Evolutionary conservation across 2,329 filamentous ascomycete species (phyloP).

Genomic region (Hawksworthiomyces lignivorus): DNA sequence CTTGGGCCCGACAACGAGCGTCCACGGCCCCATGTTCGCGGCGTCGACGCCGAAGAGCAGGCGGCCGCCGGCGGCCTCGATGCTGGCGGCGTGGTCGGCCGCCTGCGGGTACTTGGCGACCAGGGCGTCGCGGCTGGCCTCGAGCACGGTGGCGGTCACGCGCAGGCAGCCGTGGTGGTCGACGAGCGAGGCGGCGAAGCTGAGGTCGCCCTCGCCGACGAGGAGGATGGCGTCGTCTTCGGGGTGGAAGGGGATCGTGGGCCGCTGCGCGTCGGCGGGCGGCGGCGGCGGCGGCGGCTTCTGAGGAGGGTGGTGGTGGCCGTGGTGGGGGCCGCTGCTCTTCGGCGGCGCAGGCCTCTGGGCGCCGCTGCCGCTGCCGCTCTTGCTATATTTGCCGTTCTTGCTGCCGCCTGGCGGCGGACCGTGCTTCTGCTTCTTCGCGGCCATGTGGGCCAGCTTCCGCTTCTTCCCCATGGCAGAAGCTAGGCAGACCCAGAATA

Average conservation of each 20-base stretch:
- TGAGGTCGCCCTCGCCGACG: slow-evolving; percentile 74
- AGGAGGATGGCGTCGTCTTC: slow-evolving; percentile 65
- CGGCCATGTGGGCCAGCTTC: slow-evolving; percentile 26
- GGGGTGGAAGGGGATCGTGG: slow-evolving; percentile 59
- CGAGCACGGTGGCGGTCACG: slow-evolving; percentile 63
- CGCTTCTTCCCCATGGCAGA: slow-evolving; percentile 33
- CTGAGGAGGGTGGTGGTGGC: no score
- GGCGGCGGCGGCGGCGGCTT: background rate
- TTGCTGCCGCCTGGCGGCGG: background rate
- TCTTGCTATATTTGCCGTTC: slow-evolving; percentile 11
- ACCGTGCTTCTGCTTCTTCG: slow-evolving; percentile 7
- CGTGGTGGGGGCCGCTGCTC: no score
- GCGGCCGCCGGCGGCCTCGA: slow-evolving; percentile 36
- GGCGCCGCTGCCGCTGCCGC: slow-evolving; percentile 3
- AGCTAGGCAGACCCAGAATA: background rate
- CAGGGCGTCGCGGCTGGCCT: slow-evolving; percentile 50
- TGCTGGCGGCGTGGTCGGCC: slow-evolving; percentile 45
- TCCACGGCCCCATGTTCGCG: slow-evolving; percentile 49
- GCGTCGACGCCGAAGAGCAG: slow-evolving; percentile 62
- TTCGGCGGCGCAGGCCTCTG: background rate
- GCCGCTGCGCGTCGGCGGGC: slow-evolving; percentile 30
- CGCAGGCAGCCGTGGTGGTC: slow-evolving; percentile 57
- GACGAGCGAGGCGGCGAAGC: slow-evolving; percentile 62
- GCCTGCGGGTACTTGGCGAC: slow-evolving; percentile 68
- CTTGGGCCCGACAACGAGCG: slow-evolving; percentile 13